Evolutionary conservation across 805 yeast genomes (phyloP).

Genomic region (Myxozyma melibiosi): DNA sequence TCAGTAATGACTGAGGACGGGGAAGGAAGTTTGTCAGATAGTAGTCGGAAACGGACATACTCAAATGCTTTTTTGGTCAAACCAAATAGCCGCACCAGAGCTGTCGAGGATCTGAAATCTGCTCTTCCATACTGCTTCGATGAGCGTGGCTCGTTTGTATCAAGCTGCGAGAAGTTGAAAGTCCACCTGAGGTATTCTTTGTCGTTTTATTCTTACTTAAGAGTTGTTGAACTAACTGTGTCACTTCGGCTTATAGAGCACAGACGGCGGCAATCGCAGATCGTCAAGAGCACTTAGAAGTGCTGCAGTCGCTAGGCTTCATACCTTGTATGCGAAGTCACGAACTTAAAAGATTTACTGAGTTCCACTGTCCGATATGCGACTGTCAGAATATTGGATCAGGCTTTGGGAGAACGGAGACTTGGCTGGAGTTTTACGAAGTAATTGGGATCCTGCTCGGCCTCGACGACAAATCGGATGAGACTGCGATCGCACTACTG

Average conservation of each 20-base stretch:
- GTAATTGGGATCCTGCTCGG: background rate
- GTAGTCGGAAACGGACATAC: background rate
- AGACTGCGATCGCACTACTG: background rate
- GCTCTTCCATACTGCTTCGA: background rate
- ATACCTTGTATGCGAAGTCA: slow-evolving; percentile 2
- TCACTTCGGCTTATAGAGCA: no score
- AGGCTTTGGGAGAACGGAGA: background rate
- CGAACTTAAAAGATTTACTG: background rate
- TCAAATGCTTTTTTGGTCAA: background rate
- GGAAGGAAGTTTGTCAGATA: background rate
- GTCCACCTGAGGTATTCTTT: background rate
- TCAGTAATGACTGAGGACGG: background rate
- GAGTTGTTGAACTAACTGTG: background rate
- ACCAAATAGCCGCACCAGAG: background rate
- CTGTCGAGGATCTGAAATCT: background rate
- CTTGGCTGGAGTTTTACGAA: slow-evolving; percentile 5
- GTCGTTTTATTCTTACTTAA: no score
- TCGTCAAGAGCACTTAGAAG: background rate
- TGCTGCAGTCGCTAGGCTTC: background rate
- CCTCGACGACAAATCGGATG: background rate
- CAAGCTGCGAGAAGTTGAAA: background rate
- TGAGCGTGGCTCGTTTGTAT: background rate
- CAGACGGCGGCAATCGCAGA: background rate
- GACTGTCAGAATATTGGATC: background rate
- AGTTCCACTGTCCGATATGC: background rate